Conservation (phyloP, 2,329 filamentous ascomycete genomes). For the Beauveria pseudobassiana region DNA sequence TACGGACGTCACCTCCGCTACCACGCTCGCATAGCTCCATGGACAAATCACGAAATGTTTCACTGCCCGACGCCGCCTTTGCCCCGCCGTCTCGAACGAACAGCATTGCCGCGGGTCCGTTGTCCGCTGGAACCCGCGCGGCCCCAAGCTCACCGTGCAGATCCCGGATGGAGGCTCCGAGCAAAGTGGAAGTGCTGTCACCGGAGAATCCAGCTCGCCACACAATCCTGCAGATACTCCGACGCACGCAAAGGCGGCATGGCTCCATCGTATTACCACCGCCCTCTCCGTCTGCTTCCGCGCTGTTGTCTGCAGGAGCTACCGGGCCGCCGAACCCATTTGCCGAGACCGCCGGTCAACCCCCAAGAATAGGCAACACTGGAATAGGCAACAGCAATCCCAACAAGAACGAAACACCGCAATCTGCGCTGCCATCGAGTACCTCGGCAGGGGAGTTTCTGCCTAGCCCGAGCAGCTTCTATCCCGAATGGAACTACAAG, state of each 20-base stretch:
- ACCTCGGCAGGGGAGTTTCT: slow-evolving; percentile 81
- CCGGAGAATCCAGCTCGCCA: slow-evolving; percentile 61
- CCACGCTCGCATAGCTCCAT: slow-evolving; percentile 38
- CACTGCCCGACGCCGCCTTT: slow-evolving; percentile 56
- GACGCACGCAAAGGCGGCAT: slow-evolving; percentile 42
- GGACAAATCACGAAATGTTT: slow-evolving; percentile 46
- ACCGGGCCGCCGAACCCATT: slow-evolving; percentile 93
- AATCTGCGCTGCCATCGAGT: slow-evolving; percentile 87
- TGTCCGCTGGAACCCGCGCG: slow-evolving; percentile 60
- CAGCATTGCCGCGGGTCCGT: slow-evolving; percentile 52
- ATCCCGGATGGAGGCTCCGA: slow-evolving; percentile 91
- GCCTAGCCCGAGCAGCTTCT: slow-evolving; percentile 87
- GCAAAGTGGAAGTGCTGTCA: slow-evolving; percentile 60
- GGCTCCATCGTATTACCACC: slow-evolving; percentile 77
- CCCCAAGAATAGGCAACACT: slow-evolving; percentile 38
- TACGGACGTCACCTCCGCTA: slow-evolving; percentile 48
- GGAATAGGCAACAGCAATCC: too few species aligned
- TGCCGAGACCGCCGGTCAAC: slow-evolving; percentile 66
- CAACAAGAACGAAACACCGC: slow-evolving; percentile 54
- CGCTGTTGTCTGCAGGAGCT: slow-evolving; percentile 82
- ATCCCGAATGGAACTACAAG: slow-evolving; percentile 79
- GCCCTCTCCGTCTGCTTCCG: slow-evolving; percentile 81
- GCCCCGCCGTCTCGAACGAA: slow-evolving; percentile 72
- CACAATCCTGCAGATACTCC: slow-evolving; percentile 53
- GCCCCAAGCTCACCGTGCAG: slow-evolving; percentile 80